A percentile compares a stretch with the other conserved stretches of the same genome.
Evolutionary conservation across 306 rosid species (phyloP).

Genomic region (Amphicarpaea edgeworthii): DNA sequence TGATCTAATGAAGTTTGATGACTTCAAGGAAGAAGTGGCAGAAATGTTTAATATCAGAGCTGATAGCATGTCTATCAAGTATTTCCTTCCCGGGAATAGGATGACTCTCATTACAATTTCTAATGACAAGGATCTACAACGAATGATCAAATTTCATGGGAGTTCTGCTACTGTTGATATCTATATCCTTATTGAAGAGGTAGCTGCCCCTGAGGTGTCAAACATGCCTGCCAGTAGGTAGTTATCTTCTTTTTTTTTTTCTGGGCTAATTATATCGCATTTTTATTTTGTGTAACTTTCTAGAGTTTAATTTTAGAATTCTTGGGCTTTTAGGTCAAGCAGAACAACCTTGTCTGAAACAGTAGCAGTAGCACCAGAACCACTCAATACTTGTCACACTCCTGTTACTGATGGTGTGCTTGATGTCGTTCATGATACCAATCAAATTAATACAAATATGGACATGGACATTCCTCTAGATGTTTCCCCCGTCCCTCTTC

Average conservation of each 20-base stretch:
- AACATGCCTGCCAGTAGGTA: constrained; percentile 96
- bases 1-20: constrained; percentile 70
- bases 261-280: constrained; percentile 37
- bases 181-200: constrained; percentile 71
- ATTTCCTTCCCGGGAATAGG: constrained; percentile 92
- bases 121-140: constrained; percentile 89
- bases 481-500: constrained; percentile 58
- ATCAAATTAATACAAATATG: constrained; percentile 60
- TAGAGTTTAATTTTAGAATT: constrained; percentile 39
- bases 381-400: constrained; percentile 5
- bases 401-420: constrained; percentile 56
- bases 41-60: constrained; percentile 76
- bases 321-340: constrained; percentile 78
- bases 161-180: constrained; percentile 69
- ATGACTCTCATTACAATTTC: constrained; percentile 92
- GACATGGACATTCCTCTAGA: constrained; percentile 59
- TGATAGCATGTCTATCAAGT: constrained; percentile 68
- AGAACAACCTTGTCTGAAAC: constrained; percentile 96
- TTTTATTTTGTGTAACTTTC: constrained; percentile 38
- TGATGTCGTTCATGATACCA: constrained; percentile 60
- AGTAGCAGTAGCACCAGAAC: constrained; percentile 57
- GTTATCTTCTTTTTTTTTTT: constrained; percentile 59
- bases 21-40: constrained; percentile 76
- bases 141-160: constrained; percentile 88
- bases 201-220: constrained; percentile 66